These are phyloP conservation scores for Corchorus olitorius DNA, from an alignment of 345 rosid genomes.

Conservation along the genomic window DNA sequence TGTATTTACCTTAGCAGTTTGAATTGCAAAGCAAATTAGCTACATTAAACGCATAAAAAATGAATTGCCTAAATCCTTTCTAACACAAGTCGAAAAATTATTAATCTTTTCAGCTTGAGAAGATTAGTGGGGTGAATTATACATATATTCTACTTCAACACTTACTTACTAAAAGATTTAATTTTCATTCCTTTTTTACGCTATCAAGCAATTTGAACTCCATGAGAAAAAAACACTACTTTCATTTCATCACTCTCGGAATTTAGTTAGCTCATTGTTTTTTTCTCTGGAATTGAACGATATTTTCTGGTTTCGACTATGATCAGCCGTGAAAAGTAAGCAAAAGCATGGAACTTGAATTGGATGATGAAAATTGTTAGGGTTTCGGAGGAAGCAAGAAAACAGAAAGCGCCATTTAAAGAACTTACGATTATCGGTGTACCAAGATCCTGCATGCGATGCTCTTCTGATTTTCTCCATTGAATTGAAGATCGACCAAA, in stretches of 20 bases:
- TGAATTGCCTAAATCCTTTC: neutral
- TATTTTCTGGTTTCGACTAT: neutral
- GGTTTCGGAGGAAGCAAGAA: conserved; percentile 19
- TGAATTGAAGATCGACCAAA: neutral
- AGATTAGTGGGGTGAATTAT: neutral
- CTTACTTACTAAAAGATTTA: neutral
- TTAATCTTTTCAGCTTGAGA: neutral
- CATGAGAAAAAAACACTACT: neutral
- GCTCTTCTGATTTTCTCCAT: conserved; percentile 67
- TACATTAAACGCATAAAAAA: neutral
- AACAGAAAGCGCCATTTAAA: neutral
- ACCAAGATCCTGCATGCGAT: conserved; percentile 84
- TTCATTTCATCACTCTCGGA: neutral
- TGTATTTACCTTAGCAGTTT: neutral
- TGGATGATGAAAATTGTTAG: neutral
- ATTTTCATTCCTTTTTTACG: neutral
- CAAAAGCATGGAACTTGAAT: neutral
- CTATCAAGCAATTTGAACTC: neutral
- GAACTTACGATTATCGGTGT: conserved; percentile 72
- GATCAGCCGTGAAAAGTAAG: neutral
- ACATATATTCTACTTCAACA: neutral
- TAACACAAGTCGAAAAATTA: neutral
- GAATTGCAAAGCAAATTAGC: neutral
- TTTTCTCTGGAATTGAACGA: neutral
- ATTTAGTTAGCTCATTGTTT: neutral